Base-by-base conservation (phyloP, 371 early-diverging fungal genomes). In the Cladochytrium tenue region DNA sequence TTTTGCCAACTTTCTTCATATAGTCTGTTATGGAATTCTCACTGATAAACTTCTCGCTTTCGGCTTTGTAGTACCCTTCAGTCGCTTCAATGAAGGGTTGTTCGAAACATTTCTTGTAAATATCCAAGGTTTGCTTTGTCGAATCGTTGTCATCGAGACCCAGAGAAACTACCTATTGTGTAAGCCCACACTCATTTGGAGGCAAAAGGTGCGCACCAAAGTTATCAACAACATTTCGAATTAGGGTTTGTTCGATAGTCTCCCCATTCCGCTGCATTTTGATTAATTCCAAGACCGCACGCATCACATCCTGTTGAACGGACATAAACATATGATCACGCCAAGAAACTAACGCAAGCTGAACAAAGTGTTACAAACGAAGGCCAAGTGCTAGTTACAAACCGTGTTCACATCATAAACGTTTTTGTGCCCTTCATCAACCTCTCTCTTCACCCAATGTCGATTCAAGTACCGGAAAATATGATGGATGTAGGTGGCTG, bases 361-460 rank as follows among this genome's bases (percentile, higher is more conserved):
- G 60, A 26, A 26, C 51, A 23, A 33, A n/a, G n/a, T n/a, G 28
- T 59, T 27, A 34, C 36, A 30, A 57, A 60, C 30, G 56, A 23
- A 32, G 50, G 25, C n/a, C 31, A 30, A 34, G n/a, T 43, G 34
- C 10, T 3, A 31, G 50, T 35, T 23, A 51, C 88, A 73, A 82
- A 95, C 91, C 59, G 93, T 96, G 76, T 94, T 93, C 25, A 98
- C 90, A 70, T 96, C 96, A 73, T 92, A 91, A n/a, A 95, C 90
- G 36, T 83, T 86, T 75, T 88, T 90, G 75, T 88, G 86, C 51
- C 95, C 94, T 64, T 97, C 97, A 56, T 95, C 95, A 52, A 92
- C 89, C 78, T 95, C 93, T 66, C 97, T 86, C 76, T 92, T 94
- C 43, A 96, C 93, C 97, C 98, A 97, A 73, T 95, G 94, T 43